These are phyloP conservation scores for Abortiporus biennis DNA, from an alignment of 1,284 basidiomycete species.

Conservation along the genomic window DNA sequence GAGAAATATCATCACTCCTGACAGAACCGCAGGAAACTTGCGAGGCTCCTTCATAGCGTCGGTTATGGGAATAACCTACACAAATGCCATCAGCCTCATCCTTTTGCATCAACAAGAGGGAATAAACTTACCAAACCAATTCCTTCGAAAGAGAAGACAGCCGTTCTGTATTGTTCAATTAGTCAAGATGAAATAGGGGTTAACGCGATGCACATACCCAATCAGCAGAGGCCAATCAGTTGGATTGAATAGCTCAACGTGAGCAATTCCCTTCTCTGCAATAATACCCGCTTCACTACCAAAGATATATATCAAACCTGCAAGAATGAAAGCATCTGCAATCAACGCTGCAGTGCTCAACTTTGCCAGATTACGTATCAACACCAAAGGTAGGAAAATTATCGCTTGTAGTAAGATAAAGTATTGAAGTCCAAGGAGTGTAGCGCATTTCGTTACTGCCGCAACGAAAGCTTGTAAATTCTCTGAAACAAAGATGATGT, in stretches of 20 bases:
- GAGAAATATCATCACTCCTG: constrained; percentile 86
- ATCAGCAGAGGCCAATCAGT: constrained; percentile 90
- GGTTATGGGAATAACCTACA: constrained; percentile 87
- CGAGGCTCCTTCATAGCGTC: constrained; percentile 94
- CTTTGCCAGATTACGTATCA: constrained; percentile 88
- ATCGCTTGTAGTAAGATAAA: constrained; percentile 84
- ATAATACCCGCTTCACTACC: constrained; percentile 73
- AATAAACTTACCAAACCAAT: constrained; percentile 86
- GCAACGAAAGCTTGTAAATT: constrained; percentile 87
- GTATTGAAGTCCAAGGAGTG: constrained; percentile 64
- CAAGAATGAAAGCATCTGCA: constrained; percentile 93
- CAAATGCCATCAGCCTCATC: background rate
- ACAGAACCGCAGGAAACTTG: constrained; percentile 86
- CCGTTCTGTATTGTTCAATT: constrained; percentile 53
- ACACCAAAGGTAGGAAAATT: constrained; percentile 82
- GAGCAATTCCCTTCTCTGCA: constrained; percentile 64
- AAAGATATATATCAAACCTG: constrained; percentile 85
- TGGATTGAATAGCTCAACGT: constrained; percentile 85
- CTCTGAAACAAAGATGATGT: constrained; percentile 95
- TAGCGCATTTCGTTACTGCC: constrained; percentile 78
- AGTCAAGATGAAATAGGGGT: constrained; percentile 5
- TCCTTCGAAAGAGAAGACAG: constrained; percentile 98
- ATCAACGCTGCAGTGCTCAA: constrained; percentile 89
- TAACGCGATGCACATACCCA: constrained; percentile 49
- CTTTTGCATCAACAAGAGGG: too few relatives aligned